A percentile compares a stretch with the other conserved stretches of the same genome.
These are phyloP conservation scores for Brassica juncea DNA, from an alignment of 345 rosid genomes.

Conservation along the genomic window DNA sequence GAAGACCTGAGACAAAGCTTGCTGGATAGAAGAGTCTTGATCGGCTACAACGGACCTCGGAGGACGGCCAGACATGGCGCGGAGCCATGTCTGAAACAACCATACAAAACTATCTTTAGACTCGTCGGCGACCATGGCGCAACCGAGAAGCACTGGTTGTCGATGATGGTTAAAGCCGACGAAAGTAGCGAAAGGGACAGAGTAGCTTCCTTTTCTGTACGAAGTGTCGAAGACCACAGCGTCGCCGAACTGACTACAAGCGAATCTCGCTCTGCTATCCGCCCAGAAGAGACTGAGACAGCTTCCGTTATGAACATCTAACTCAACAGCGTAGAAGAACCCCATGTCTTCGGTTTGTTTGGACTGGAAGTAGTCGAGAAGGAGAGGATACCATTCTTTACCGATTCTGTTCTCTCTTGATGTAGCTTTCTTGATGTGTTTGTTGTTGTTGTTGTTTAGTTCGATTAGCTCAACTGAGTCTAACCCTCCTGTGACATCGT, in stretches of 20 bases:
- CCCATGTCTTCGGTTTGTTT: constrained; percentile 84
- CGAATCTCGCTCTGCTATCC: constrained; percentile 84
- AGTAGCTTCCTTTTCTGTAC: constrained; percentile 58
- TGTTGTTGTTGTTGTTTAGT: constrained; percentile 36
- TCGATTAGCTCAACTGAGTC: constrained; percentile 50
- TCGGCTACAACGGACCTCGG: constrained; percentile 82
- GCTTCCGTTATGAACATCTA: constrained; percentile 54
- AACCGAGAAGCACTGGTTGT: constrained; percentile 86
- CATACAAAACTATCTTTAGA: constrained; percentile 69
- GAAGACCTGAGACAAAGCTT: constrained; percentile 68
- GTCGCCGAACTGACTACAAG: constrained; percentile 89
- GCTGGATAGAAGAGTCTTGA: constrained; percentile 71
- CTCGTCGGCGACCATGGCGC: constrained; percentile 75
- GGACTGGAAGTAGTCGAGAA: constrained; percentile 72
- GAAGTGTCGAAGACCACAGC: constrained; percentile 83
- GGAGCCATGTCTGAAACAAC: constrained; percentile 86
- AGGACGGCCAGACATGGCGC: constrained; percentile 68
- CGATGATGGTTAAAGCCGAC: constrained; percentile 86
- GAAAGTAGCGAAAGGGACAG: constrained; percentile 79
- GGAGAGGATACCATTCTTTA: constrained; percentile 68
- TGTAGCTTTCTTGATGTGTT: constrained; percentile 38
- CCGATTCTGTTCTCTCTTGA: constrained; percentile 56
- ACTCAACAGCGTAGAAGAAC: constrained; percentile 72
- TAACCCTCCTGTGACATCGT: constrained; percentile 56
- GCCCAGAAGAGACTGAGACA: constrained; percentile 87